Conservation (phyloP, 116 monocot genomes). For the Thalassia testudinum region DNA sequence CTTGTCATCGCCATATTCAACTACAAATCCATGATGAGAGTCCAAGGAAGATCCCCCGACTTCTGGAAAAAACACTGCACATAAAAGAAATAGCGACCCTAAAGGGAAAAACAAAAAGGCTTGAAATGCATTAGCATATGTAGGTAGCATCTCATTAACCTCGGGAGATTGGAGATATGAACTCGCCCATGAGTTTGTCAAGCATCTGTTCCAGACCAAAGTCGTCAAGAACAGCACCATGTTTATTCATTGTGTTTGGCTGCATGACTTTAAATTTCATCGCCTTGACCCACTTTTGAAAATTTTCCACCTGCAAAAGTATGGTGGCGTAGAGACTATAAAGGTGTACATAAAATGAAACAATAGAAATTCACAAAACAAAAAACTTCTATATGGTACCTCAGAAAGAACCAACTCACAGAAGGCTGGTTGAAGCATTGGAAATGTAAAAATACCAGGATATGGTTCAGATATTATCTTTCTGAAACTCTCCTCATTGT, state of each 20-base stretch:
- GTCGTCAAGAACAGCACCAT: conserved; percentile 94
- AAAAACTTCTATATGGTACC: too few relatives aligned
- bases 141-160: conserved; percentile 19
- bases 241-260: conserved; percentile 95
- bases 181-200: conserved; percentile 77
- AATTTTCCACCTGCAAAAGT: conserved; percentile 90
- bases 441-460: conserved; percentile 82
- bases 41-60: conserved; percentile 89
- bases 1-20: conserved; percentile 90
- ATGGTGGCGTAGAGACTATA: background rate
- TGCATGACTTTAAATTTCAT: conserved; percentile 74
- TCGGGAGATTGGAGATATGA: conserved; percentile 72
- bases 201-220: conserved; percentile 96
- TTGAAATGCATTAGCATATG: background rate
- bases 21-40: conserved; percentile 94
- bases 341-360: background rate
- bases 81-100: background rate
- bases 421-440: conserved; percentile 80
- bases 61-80: conserved; percentile 70
- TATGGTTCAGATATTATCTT: conserved; percentile 70
- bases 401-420: conserved; percentile 73
- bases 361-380: background rate
- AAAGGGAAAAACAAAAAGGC: background rate
- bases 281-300: conserved; percentile 59
- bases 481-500: conserved; percentile 71